Conservation (phyloP, 1,139 yeast genomes). For the Sugiyamaella grinbergsii region DNA sequence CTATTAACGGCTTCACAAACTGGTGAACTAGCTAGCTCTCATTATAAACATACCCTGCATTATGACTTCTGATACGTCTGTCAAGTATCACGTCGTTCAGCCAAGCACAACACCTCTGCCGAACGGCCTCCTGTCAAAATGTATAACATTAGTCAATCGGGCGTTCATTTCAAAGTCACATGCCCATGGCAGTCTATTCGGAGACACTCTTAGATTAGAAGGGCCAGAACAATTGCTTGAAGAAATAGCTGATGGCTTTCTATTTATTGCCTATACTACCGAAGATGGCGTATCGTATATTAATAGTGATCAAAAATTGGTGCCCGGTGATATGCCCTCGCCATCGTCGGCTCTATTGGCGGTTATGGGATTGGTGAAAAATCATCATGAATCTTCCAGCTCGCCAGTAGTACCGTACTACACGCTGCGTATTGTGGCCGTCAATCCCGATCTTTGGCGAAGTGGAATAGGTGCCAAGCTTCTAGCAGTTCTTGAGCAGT, state of each 20-base stretch:
- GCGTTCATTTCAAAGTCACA: conserved; percentile 3
- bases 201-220: background rate
- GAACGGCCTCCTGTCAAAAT: background rate
- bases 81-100: conserved; percentile 3
- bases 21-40: no score
- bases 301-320: background rate
- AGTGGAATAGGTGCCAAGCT: conserved; percentile 19
- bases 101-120: background rate
- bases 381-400: background rate
- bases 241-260: conserved; percentile 5
- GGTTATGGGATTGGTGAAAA: conserved; percentile 6
- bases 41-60: no score
- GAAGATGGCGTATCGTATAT: background rate
- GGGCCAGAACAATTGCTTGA: background rate
- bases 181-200: background rate
- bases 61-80: background rate
- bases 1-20: no score
- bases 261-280: conserved; percentile 8
- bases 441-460: conserved; percentile 19
- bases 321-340: background rate
- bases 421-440: conserved; percentile 17
- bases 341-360: conserved; percentile 4
- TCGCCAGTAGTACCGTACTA: conserved; percentile 2
- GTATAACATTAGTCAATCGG: conserved; percentile 2
- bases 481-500: conserved; percentile 12